Evolutionary conservation across 176 grass and related monocot genomes (phyloP).

Genomic region (Cymbopogon citratus): DNA sequence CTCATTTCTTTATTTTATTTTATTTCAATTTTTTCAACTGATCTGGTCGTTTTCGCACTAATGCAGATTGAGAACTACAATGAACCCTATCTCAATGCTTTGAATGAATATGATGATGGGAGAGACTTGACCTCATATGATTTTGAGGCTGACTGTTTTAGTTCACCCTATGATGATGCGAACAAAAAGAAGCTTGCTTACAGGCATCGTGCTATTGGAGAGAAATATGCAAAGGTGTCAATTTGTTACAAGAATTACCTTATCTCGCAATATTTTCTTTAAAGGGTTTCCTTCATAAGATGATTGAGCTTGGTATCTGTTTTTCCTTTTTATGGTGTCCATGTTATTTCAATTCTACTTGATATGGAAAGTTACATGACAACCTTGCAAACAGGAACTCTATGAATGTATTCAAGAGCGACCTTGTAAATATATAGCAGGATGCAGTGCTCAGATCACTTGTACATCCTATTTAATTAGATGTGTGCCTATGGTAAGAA

Average conservation of each 20-base stretch:
- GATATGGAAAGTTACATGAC: not conserved
- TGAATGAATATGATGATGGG: constrained; percentile 83
- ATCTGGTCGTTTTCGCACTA: constrained; percentile 17
- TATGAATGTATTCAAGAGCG: not conserved
- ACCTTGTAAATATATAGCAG: not conserved
- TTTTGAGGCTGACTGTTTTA: constrained; percentile 73
- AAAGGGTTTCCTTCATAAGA: constrained; percentile 14
- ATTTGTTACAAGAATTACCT: not conserved
- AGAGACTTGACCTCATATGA: constrained; percentile 74
- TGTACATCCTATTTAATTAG: not conserved
- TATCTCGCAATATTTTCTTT: constrained; percentile 18
- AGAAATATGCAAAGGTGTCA: constrained; percentile 86
- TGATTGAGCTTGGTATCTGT: not conserved
- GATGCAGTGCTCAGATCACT: not conserved
- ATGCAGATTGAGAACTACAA: constrained; percentile 92
- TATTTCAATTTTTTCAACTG: not conserved
- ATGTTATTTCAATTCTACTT: constrained; percentile 5
- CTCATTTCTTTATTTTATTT: not conserved
- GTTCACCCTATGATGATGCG: constrained; percentile 65
- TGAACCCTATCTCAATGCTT: constrained; percentile 69
- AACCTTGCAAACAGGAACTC: not conserved
- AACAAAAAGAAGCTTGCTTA: constrained; percentile 96
- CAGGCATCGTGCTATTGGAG: constrained; percentile 64
- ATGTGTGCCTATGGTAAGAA: not conserved
- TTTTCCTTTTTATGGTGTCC: not conserved